Evolutionary conservation across 2,329 filamentous ascomycete genomes (phyloP).

Genomic region (Pseudopyricularia cyperi): DNA sequence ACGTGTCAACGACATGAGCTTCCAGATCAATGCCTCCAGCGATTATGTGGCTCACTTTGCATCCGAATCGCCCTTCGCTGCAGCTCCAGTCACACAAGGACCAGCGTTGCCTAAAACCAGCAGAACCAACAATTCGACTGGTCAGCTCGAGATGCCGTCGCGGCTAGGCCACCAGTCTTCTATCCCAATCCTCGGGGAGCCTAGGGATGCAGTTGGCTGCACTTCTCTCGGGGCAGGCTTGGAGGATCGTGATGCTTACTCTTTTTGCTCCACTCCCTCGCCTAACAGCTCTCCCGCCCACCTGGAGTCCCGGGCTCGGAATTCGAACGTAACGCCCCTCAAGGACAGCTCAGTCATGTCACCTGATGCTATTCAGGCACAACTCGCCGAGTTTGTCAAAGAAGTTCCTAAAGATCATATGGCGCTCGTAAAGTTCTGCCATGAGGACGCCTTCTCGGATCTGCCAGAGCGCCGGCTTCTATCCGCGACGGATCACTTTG

Average conservation of each 20-base stretch:
- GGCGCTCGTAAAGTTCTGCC: slow-evolving; percentile 28
- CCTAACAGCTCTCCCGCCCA: neutral
- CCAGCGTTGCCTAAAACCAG: neutral
- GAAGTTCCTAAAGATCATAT: slow-evolving; percentile 33
- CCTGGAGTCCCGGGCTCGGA: neutral
- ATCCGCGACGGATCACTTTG: slow-evolving; percentile 34
- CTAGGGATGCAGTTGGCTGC: neutral
- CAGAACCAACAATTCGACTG: neutral
- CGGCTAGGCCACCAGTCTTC: neutral
- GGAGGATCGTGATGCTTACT: neutral
- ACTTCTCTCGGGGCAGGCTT: neutral
- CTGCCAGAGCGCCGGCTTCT: slow-evolving; percentile 22
- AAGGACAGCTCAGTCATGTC: neutral
- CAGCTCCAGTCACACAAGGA: neutral
- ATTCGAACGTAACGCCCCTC: neutral
- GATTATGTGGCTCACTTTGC: neutral
- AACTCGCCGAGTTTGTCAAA: slow-evolving; percentile 24
- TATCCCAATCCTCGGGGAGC: neutral
- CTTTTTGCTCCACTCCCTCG: neutral
- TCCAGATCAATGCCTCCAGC: neutral
- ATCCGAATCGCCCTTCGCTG: neutral
- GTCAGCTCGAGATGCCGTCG: neutral
- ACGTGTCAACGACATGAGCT: neutral
- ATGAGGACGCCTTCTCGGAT: slow-evolving; percentile 28
- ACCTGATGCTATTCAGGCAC: slow-evolving; percentile 17